Base-by-base conservation (phyloP, 2,329 filamentous ascomycete species). In the Sphaceloma murrayae region DNA sequence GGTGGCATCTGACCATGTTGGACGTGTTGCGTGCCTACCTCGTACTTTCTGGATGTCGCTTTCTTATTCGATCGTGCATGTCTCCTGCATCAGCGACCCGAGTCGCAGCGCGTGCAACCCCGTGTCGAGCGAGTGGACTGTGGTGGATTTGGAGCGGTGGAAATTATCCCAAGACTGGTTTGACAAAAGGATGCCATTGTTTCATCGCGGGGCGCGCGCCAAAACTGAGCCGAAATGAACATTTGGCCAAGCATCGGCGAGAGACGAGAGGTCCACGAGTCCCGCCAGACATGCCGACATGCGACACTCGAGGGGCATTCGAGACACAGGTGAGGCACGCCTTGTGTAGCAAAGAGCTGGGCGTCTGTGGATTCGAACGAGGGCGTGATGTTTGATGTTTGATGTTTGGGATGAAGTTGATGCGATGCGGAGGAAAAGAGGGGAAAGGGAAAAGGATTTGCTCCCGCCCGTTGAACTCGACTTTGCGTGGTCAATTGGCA, bases 121-220 rank as follows among this genome's bases (percentile, higher is more conserved):
- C 14, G 22, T 22, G 14, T n/a, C 11, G n/a, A 14, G 7, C 27
- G 16, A 16, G 30, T 30, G 36, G 21, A 24, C n/a, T n/a, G n/a
- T n/a, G n/a, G n/a, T n/a, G n/a, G n/a, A n/a, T n/a, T 14, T 8
- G 13, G 36, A 40, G 36, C 36, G 36, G 36, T 24, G 36, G 36
- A 40, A 24, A 40, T 40, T 40, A 27, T 21, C 21, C 29, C 36
- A 40, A 40, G 36, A 24, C 36, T 40, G 36, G 36, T 40, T 40
- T 40, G 36, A 22, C 22, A 22, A n/a, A n/a, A 40, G 36, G 36
- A 40, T 40, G 36, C 24, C 36, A 40, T 40, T 40, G 36, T 40
- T 40, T 40, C 36, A 40, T 22, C 36, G 36, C 36, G n/a, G n/a
- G n/a, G n/a, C 36, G 36, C 22, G 24, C 14, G 26, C 22, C 36